These are phyloP conservation scores for Tolypocladium cylindrosporum DNA, from an alignment of 2,329 filamentous ascomycete genomes.

Conservation along the genomic window DNA sequence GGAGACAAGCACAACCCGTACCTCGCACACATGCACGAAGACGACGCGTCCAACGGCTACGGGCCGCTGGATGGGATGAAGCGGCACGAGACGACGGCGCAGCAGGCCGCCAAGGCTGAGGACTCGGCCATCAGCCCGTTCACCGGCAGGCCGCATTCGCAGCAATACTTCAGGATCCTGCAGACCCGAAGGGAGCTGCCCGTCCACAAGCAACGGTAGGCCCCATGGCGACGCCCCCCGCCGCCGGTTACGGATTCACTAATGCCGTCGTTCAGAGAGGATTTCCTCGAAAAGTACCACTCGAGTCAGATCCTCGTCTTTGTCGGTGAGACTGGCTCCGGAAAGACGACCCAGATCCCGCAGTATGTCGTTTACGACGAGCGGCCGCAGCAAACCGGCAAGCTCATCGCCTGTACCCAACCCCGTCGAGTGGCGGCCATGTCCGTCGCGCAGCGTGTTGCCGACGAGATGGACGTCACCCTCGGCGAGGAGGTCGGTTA, in stretches of 20 bases:
- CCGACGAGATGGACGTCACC: constrained; percentile 88
- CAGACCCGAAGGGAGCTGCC: constrained; percentile 76
- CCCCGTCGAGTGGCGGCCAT: constrained; percentile 96
- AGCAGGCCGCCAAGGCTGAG: constrained; percentile 64
- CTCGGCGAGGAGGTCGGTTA: constrained; percentile 95
- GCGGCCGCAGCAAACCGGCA: constrained; percentile 72
- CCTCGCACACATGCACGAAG: constrained; percentile 76
- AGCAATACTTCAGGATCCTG: constrained; percentile 84
- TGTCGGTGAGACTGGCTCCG: constrained; percentile 97
- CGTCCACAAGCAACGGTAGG: constrained; percentile 79
- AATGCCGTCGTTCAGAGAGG: constrained; percentile 47
- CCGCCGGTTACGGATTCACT: background rate
- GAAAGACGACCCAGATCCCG: constrained; percentile 98
- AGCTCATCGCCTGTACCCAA: constrained; percentile 95
- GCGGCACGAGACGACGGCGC: constrained; percentile 71
- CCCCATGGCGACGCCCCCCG: background rate
- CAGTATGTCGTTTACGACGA: constrained; percentile 98
- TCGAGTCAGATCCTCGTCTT: constrained; percentile 94
- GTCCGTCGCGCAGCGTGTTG: constrained; percentile 96
- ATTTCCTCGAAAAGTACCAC: constrained; percentile 91
- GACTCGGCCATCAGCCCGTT: constrained; percentile 79
- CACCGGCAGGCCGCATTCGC: constrained; percentile 65
- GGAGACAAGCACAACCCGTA: constrained; percentile 62
- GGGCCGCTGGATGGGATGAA: constrained; percentile 52
- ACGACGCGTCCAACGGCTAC: constrained; percentile 30